A percentile compares a stretch with the other conserved stretches of the same genome.
Evolutionary conservation across 805 yeast species (phyloP).

Genomic region (Saccharomycopsis selenospora): DNA sequence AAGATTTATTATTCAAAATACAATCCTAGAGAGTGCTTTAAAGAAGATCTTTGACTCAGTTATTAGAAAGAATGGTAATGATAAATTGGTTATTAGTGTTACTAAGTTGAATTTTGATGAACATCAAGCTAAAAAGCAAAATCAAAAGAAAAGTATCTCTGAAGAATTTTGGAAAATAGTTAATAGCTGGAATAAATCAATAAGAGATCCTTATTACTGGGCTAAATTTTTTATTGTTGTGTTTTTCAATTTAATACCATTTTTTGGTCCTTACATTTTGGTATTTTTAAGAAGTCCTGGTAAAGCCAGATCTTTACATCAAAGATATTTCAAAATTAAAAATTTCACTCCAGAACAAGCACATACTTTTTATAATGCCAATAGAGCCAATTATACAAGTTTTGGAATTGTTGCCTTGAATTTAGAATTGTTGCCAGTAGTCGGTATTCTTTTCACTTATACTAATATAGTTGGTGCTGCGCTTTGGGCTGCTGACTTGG

Average conservation of each 20-base stretch:
- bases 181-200: slow-evolving; percentile 6
- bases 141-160: neutral
- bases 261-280: slow-evolving; percentile 20
- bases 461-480: slow-evolving; percentile 21
- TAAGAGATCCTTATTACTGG: slow-evolving; percentile 18
- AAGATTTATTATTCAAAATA: slow-evolving; percentile 25
- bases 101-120: neutral
- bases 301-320: slow-evolving; percentile 19
- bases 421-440: slow-evolving; percentile 18
- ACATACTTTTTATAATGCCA: slow-evolving; percentile 16
- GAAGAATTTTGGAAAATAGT: neutral
- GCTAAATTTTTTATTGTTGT: slow-evolving; percentile 12
- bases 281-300: slow-evolving; percentile 20
- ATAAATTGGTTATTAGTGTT: slow-evolving; percentile 4
- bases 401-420: slow-evolving; percentile 21
- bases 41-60: slow-evolving; percentile 27
- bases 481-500: slow-evolving; percentile 20
- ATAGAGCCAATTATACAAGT: slow-evolving; percentile 18
- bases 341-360: slow-evolving; percentile 8
- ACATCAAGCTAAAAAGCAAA: neutral
- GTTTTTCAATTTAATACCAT: slow-evolving; percentile 19
- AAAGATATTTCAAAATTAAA: slow-evolving; percentile 14
- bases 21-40: slow-evolving; percentile 30
- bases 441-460: slow-evolving; percentile 21
- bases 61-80: slow-evolving; percentile 10